These are phyloP conservation scores for Tarenaya hassleriana DNA, from an alignment of 345 rosid species.

Conservation along the genomic window DNA sequence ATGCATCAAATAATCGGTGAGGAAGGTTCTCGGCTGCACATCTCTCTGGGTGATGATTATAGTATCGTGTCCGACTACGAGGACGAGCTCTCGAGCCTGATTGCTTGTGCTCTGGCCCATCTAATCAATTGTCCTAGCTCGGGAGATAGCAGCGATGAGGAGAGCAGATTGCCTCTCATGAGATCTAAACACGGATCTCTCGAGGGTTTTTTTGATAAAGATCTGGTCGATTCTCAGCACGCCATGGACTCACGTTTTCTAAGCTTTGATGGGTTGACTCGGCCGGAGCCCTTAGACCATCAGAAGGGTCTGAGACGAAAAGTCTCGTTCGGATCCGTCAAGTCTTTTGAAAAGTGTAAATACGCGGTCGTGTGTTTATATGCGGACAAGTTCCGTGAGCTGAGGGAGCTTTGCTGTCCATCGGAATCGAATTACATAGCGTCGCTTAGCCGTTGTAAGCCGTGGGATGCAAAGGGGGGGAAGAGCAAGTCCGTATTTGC, in stretches of 20 bases:
- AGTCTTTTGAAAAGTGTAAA: slow-evolving; percentile 50
- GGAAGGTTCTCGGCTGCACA: slow-evolving; percentile 57
- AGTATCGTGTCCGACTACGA: slow-evolving; percentile 60
- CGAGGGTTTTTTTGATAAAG: not conserved
- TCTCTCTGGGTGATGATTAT: slow-evolving; percentile 38
- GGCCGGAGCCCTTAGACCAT: slow-evolving; percentile 45
- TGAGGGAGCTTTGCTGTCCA: slow-evolving; percentile 43
- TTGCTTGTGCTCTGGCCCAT: slow-evolving; percentile 61
- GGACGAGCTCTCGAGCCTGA: slow-evolving; percentile 69
- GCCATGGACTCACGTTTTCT: slow-evolving; percentile 40
- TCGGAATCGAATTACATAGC: slow-evolving; percentile 64
- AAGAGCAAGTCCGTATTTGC: slow-evolving; percentile 66
- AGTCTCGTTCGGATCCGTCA: slow-evolving; percentile 44
- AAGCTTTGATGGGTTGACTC: slow-evolving; percentile 59
- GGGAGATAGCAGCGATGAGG: slow-evolving; percentile 22
- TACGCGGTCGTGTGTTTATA: slow-evolving; percentile 58
- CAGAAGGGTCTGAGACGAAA: slow-evolving; percentile 37
- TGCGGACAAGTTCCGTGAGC: slow-evolving; percentile 52
- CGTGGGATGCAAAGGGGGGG: slow-evolving; percentile 80
- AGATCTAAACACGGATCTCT: slow-evolving; percentile 31
- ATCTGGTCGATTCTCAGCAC: slow-evolving; percentile 38
- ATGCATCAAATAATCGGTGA: slow-evolving; percentile 43
- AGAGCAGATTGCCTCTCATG: slow-evolving; percentile 25
- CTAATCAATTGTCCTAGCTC: slow-evolving; percentile 36
- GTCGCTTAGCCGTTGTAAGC: slow-evolving; percentile 65